These are phyloP conservation scores for Plectosphaerella sp. DNA, from an alignment of 2,329 filamentous ascomycete genomes.

Conservation along the genomic window DNA sequence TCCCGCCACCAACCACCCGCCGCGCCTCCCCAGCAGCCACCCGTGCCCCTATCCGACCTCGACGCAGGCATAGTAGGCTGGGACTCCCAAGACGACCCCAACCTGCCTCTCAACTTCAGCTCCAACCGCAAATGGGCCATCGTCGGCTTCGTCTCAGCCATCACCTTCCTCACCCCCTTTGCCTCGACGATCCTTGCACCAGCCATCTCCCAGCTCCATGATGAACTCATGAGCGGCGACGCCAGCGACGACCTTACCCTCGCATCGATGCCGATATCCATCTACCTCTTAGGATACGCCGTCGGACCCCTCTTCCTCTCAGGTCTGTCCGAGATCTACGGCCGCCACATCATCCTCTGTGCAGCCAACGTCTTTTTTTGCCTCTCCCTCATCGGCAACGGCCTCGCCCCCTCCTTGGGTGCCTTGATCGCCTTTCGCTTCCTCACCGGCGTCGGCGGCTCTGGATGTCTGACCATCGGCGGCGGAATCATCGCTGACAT, in stretches of 20 bases:
- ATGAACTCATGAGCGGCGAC: slow-evolving; percentile 35
- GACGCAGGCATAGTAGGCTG: slow-evolving; percentile 52
- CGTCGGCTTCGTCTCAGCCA: slow-evolving; percentile 49
- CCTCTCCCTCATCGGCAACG: slow-evolving; percentile 60
- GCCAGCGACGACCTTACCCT: slow-evolving; percentile 33
- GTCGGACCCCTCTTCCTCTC: slow-evolving; percentile 54
- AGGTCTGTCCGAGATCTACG: slow-evolving; percentile 61
- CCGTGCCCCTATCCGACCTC: slow-evolving; percentile 46
- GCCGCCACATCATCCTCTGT: slow-evolving; percentile 52
- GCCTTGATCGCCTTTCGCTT: slow-evolving; percentile 57
- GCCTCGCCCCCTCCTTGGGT: slow-evolving; percentile 48
- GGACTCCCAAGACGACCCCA: slow-evolving; percentile 53
- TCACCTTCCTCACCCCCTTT: slow-evolving; percentile 63
- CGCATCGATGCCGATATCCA: slow-evolving; percentile 52
- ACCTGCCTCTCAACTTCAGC: slow-evolving; percentile 56
- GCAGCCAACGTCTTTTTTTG: slow-evolving; percentile 56
- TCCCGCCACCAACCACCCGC: slow-evolving; percentile 19
- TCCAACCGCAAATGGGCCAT: slow-evolving; percentile 52
- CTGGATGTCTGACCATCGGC: slow-evolving; percentile 48
- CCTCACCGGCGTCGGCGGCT: slow-evolving; percentile 54
- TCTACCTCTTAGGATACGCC: slow-evolving; percentile 57
- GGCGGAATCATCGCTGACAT: slow-evolving; percentile 52
- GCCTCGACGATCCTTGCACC: slow-evolving; percentile 58
- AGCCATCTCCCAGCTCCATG: slow-evolving; percentile 36
- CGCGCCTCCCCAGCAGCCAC: slow-evolving; percentile 21